Base-by-base conservation (phyloP, 495 filamentous ascomycete species). In the Aspergillus bertholletiae region DNA sequence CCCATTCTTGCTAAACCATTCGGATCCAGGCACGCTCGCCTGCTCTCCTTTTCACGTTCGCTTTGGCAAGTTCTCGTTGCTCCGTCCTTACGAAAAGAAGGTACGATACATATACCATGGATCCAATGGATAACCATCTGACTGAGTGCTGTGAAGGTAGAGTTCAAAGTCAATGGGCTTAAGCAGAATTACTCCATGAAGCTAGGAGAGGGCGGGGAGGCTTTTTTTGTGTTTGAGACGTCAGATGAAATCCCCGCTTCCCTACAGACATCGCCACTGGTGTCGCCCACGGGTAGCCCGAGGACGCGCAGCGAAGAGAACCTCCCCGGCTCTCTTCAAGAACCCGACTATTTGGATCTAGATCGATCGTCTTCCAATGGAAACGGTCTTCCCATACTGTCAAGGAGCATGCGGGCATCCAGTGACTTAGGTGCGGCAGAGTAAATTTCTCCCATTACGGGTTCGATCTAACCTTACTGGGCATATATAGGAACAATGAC, bases 31-130 rank as follows among this genome's bases (percentile, higher is more conserved):
- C 41, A 83, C 81, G n/a, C 76, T 88, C 47, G 86, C 87, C 52
- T 99, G 94, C 72, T 97, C 94, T 15, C 94, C 94, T 24, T 99
- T 99, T 70, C 95, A 99, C 72, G 92, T 99, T 56, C 90, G 94
- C 46, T 99, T 99, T 69, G 95, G 94, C 64, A 99, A 99, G 75
- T 97, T 97, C 76, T 95, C 91, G 30, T 76, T 99, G 32, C 74
- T 99, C 58, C 90, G 95, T 46, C 95, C 94, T 3, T 97, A 85
- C 61, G 95, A 99, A 71, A 98, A 97, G 80, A 99, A 99, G 84
- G 91, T 82, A 67, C 39, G 65, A 22, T 20, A 34, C 24, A n/a
- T 18, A 12, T 44, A 39, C 39, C 35, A 34, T 9, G 21, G 8
- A 12, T 17, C 4, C 1, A 22, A n/a, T 12, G 46, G 45, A 27